phyloP scores from a whole-genome alignment of 441 rosid genomes.

The Francoa sonchifolia region DNA sequence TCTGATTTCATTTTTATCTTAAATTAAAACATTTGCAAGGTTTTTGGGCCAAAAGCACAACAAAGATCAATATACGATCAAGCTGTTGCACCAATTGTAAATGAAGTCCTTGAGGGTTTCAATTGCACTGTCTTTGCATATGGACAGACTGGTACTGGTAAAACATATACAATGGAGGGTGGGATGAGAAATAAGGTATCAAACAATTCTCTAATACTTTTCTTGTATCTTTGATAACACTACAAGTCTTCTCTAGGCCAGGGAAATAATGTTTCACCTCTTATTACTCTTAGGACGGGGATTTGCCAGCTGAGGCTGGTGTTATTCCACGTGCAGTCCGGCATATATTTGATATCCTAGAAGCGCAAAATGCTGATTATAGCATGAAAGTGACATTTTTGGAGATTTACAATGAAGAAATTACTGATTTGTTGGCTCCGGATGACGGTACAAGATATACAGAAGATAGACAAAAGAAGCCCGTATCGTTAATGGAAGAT shows the following conservation, averaged over 20 bases:
- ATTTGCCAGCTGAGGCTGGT: conserved; percentile 85
- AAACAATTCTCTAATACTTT: neutral
- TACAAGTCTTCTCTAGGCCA: no score
- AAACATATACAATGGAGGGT: conserved; percentile 96
- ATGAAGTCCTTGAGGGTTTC: conserved; percentile 85
- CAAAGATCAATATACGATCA: conserved; percentile 87
- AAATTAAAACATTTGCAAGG: conserved; percentile 24
- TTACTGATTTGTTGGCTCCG: conserved; percentile 65
- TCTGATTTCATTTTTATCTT: no score
- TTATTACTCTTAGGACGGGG: conserved; percentile 49
- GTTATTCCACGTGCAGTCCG: conserved; percentile 89
- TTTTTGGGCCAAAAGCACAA: conserved; percentile 89
- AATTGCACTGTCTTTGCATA: conserved; percentile 90
- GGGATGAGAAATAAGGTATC: conserved; percentile 78
- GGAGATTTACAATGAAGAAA: conserved; percentile 88
- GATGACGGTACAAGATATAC: conserved; percentile 43
- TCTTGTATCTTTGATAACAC: no score
- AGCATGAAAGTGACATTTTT: conserved; percentile 86
- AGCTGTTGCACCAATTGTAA: conserved; percentile 68
- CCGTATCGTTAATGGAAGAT: conserved; percentile 80
- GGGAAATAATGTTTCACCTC: neutral
- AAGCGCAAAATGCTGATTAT: conserved; percentile 80
- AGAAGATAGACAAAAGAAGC: conserved; percentile 73
- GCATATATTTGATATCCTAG: conserved; percentile 67
- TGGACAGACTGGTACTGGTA: conserved; percentile 84